Base-by-base conservation (phyloP, 306 rosid genomes). In the Gleditsia sinensis region DNA sequence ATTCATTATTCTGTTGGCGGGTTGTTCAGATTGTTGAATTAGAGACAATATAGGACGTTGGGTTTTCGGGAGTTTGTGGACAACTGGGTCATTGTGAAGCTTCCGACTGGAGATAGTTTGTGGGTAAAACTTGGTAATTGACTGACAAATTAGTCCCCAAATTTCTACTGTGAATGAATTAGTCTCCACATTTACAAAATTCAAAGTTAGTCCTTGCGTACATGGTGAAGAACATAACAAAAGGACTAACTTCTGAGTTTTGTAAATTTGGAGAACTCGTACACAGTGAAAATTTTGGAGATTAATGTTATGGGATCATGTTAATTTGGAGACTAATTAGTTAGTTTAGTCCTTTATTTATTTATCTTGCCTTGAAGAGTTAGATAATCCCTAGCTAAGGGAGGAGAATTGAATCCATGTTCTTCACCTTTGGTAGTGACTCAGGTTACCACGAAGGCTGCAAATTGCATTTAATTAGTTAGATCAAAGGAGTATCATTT, bases 91-190 rank as follows among this genome's bases (percentile, higher is more conserved):
- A 49, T 14, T 54, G 16, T 42, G 67, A 62, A 30, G 45, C 57
- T 24, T 71, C 24, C 64, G 67, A 62, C 63, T 28, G 39, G 55
- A 10, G 72, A 25, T 59, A 40, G 43, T 37, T 71, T 53, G 13
- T 13, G 23, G 32, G 30, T 6, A 36, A 69, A 36, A 59, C 39
- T n/a, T 58, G 27, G 49, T 48, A 19, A 48, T 40, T 39, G 21
- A 39, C 28, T 34, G 32, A 1, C 32, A 34, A 16, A 58, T n/a
- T 30, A 34, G 42, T 59, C 53, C 61, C 4, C 33, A 34, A 39
- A 39, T 58, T 64, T 58, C 20, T 25, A 54, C 64, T 37, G 17
- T 64, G 53, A 71, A 71, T n/a, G n/a, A n/a, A n/a, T n/a, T n/a
- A n/a, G n/a, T n/a, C n/a, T n/a, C n/a, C n/a, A n/a, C n/a, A n/a